phyloP scores from a whole-genome alignment of 1,139 yeast genomes.

The Blastobotrys persicus region DNA sequence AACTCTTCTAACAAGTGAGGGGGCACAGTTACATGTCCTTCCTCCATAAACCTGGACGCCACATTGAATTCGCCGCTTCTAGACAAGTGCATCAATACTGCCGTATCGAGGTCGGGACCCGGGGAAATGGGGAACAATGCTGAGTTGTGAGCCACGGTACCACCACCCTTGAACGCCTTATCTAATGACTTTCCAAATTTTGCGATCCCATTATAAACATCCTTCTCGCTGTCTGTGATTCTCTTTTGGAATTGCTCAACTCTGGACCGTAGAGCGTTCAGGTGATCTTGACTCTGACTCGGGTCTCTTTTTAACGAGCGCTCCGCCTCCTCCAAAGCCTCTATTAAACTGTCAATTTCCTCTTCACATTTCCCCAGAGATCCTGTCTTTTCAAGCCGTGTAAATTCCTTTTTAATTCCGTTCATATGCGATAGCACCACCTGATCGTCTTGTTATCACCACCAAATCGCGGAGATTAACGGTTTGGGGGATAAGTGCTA shows the following conservation, averaged over 20 bases:
- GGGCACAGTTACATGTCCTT: slow-evolving; percentile 36
- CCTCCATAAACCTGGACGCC: slow-evolving; percentile 36
- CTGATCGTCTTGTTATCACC: slow-evolving; percentile 1
- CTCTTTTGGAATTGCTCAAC: slow-evolving; percentile 13
- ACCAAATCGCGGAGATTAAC: neutral
- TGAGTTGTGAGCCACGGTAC: slow-evolving; percentile 5
- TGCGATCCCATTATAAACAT: slow-evolving; percentile 33
- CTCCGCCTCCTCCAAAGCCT: slow-evolving; percentile 30
- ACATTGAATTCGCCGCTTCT: slow-evolving; percentile 46
- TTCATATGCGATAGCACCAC: slow-evolving; percentile 28
- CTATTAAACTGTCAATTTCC: slow-evolving; percentile 33
- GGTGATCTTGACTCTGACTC: neutral
- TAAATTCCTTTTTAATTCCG: slow-evolving; percentile 31
- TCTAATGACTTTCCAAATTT: slow-evolving; percentile 39
- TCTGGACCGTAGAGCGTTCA: slow-evolving; percentile 11
- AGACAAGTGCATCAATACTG: slow-evolving; percentile 46
- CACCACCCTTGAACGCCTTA: slow-evolving; percentile 28
- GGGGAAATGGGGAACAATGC: slow-evolving; percentile 26
- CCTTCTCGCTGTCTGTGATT: slow-evolving; percentile 32
- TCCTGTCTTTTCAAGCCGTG: slow-evolving; percentile 29
- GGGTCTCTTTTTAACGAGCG: slow-evolving; percentile 17
- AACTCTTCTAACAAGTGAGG: slow-evolving; percentile 37
- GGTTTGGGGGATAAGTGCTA: too few relatives aligned
- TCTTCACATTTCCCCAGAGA: slow-evolving; percentile 31
- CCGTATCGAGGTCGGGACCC: slow-evolving; percentile 35